phyloP scores from a whole-genome alignment of 495 filamentous ascomycete species.

The Penicillium psychrofluorescens region DNA sequence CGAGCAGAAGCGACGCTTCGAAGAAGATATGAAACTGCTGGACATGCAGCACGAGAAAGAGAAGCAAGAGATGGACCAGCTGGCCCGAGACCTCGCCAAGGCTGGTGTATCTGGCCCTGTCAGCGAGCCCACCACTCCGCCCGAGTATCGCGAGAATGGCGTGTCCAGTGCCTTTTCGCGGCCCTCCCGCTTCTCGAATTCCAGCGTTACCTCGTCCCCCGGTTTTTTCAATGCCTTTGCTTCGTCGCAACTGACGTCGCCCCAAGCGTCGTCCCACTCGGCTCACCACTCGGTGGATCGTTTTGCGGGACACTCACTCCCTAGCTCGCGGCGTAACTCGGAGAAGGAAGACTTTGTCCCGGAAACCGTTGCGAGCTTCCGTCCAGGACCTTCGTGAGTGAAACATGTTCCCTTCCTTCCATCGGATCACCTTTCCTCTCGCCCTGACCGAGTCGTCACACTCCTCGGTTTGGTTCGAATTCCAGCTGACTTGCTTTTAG shows the following conservation, averaged over 20 bases:
- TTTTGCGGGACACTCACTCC: conserved; percentile 69
- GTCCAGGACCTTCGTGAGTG: conserved; percentile 36
- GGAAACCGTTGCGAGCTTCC: conserved; percentile 26
- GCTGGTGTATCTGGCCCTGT: conserved; percentile 61
- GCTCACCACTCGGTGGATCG: conserved; percentile 31
- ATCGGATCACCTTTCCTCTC: background rate
- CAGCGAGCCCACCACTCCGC: conserved; percentile 95
- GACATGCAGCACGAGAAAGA: conserved; percentile 75
- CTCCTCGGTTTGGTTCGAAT: no score
- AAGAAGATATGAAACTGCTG: conserved; percentile 79
- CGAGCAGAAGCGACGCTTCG: conserved; percentile 76
- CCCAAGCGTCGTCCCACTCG: conserved; percentile 32
- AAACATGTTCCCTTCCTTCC: background rate
- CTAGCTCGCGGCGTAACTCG: conserved; percentile 67
- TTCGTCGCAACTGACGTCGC: conserved; percentile 63
- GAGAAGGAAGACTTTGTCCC: conserved; percentile 38
- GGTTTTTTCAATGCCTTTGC: conserved; percentile 67
- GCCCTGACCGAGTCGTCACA: no score
- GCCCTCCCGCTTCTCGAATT: conserved; percentile 75
- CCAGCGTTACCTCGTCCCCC: conserved; percentile 73
- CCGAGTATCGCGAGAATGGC: conserved; percentile 75
- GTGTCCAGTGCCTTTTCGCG: conserved; percentile 68
- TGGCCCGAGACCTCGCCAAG: conserved; percentile 67
- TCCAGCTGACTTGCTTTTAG: conserved; percentile 27
- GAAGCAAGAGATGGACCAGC: conserved; percentile 72